phyloP scores from a whole-genome alignment of 2,329 filamentous ascomycete genomes.

The Cyphellophora europaea region DNA sequence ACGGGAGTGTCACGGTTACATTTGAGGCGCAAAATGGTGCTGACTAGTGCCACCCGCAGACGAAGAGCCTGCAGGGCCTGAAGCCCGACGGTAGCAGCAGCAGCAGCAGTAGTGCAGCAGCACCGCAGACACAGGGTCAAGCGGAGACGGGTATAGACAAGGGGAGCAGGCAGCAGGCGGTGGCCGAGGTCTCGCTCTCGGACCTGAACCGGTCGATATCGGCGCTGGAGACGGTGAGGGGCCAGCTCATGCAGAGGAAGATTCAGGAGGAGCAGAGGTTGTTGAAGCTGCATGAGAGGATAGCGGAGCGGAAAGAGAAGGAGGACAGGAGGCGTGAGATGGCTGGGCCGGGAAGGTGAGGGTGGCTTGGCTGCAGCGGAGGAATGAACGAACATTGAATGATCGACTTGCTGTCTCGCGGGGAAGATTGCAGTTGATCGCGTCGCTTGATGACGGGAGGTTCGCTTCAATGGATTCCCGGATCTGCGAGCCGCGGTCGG shows the following conservation, averaged over 20 bases:
- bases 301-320: slow-evolving; percentile 7
- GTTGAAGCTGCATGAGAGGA: slow-evolving; percentile 6
- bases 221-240: slow-evolving; percentile 9
- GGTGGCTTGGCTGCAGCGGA: too few relatives aligned
- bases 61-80: neutral
- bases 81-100: neutral
- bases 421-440: neutral
- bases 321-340: slow-evolving; percentile 8
- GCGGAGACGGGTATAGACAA: neutral
- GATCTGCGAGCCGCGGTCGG: slow-evolving; percentile 1
- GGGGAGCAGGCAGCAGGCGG: neutral
- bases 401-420: neutral
- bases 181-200: neutral
- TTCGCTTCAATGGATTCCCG: neutral
- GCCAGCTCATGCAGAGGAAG: slow-evolving; percentile 9
- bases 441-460: neutral
- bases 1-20: too few relatives aligned
- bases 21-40: too few relatives aligned
- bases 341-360: slow-evolving; percentile 1
- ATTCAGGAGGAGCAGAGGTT: slow-evolving; percentile 11
- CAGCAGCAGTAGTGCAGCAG: neutral
- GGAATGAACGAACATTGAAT: neutral
- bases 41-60: too few relatives aligned
- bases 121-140: neutral
- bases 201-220: slow-evolving; percentile 5